These are phyloP conservation scores for Nemania sp. DNA, from an alignment of 2,329 filamentous ascomycete genomes.

Conservation along the genomic window DNA sequence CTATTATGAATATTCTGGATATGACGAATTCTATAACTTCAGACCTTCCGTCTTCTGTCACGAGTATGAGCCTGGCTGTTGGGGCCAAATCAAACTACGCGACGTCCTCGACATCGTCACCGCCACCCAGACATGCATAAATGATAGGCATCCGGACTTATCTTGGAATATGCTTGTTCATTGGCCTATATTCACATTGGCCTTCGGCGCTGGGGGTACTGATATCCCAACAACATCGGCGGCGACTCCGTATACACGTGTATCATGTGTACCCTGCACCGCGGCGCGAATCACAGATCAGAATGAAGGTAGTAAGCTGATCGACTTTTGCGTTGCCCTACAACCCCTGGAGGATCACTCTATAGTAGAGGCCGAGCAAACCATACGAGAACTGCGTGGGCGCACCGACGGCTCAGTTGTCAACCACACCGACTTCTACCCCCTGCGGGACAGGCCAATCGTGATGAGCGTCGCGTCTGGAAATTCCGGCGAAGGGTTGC, in stretches of 20 bases:
- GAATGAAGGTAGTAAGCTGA: slow-evolving; percentile 14
- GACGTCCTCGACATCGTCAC: slow-evolving; percentile 3
- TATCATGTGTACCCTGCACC: slow-evolving; percentile 11
- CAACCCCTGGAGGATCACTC: slow-evolving; percentile 2
- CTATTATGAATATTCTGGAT: background rate
- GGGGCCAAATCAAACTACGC: background rate
- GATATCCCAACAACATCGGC: background rate
- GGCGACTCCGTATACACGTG: too few species aligned
- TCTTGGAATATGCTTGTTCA: background rate
- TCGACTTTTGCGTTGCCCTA: slow-evolving; percentile 24
- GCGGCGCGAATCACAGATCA: slow-evolving; percentile 11
- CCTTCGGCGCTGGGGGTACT: too few species aligned
- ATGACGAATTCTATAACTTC: slow-evolving; percentile 7
- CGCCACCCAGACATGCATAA: background rate
- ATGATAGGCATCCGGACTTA: slow-evolving; percentile 3
- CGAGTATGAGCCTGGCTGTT: background rate
- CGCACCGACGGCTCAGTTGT: slow-evolving; percentile 4
- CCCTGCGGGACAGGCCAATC: slow-evolving; percentile 23
- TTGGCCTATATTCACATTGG: too few species aligned
- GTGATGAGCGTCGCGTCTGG: slow-evolving; percentile 31
- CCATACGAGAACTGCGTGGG: slow-evolving; percentile 6
- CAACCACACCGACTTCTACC: slow-evolving; percentile 29
- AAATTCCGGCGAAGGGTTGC: slow-evolving; percentile 24
- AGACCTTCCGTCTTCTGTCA: background rate
- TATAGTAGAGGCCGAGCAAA: background rate